A percentile compares a stretch with the other conserved stretches of the same genome.
These are phyloP conservation scores for Saccharomycopsis amapae DNA, from an alignment of 805 yeast species.

Conservation along the genomic window DNA sequence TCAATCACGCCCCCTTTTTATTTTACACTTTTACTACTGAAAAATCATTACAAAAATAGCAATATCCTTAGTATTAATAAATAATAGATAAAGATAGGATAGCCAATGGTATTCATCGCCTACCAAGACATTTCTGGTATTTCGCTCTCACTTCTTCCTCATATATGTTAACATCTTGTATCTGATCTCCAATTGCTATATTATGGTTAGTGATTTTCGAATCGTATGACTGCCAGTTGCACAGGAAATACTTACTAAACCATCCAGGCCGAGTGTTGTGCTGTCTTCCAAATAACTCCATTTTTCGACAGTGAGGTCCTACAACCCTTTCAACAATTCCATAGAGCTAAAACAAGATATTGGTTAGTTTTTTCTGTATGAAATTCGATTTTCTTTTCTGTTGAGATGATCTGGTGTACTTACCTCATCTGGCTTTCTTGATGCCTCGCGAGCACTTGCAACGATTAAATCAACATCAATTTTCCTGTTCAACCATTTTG, in stretches of 20 bases:
- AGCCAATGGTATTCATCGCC: too few species aligned
- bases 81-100: too few species aligned
- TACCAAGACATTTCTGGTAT: too few species aligned
- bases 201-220: conserved; percentile 3
- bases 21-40: too few species aligned
- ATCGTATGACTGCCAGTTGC: conserved; percentile 6
- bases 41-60: too few species aligned
- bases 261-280: conserved; percentile 87
- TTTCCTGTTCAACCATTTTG: conserved; percentile 58
- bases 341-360: conserved; percentile 37
- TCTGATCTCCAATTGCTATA: conserved; percentile 66
- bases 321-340: conserved; percentile 80
- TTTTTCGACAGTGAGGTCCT: conserved; percentile 67
- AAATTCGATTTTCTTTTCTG: not conserved
- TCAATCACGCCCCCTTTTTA: too few species aligned
- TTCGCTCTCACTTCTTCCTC: conserved; percentile 11
- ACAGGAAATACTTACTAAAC: conserved; percentile 45
- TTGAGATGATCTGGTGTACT: conserved; percentile 13
- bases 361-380: not conserved
- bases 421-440: conserved; percentile 84
- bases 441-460: conserved; percentile 79
- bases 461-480: conserved; percentile 74
- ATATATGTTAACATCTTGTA: conserved; percentile 47
- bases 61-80: too few species aligned
- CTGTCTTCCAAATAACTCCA: conserved; percentile 85